Base-by-base conservation (phyloP, 345 rosid species). In the Populus pruinosa region DNA sequence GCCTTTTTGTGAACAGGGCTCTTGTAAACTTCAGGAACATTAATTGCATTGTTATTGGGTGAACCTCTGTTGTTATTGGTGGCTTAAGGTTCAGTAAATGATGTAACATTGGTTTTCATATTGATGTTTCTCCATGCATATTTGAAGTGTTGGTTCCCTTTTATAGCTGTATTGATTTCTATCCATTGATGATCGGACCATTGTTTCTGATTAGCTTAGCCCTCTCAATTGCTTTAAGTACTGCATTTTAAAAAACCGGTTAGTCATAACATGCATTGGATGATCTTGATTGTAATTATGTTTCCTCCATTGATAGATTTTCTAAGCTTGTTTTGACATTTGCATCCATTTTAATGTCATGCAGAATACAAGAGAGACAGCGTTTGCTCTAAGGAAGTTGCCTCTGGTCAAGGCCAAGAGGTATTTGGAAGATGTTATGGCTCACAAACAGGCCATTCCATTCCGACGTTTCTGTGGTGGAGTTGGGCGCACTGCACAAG, bases 401-500 rank as follows among this genome's bases (percentile, higher is more conserved):
- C 90, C 97, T 77, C 85, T 96, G 89, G 78, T 63, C 62, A 92
- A 92, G 97, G 98, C 98, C 0, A 96, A 96, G 91, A 91, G 97
- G 71, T 96, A 96, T 73, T 77, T 96, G 82, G 99, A 96, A 69
- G 98, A 94, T 94, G 99, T 96, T 75, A 82, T 92, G 77, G 97
- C 85, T 25, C 99, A 96, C 85, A 96, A 96, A 82, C 99, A 96
- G 82, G 99, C 99, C 14, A 92, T 96, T n/a, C 99, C 99, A n/a
- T 96, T 96, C 91, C 83, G 95, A 9, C 94, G 97, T 10, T 96
- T 89, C 84, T 96, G 98, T 27, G 44, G 98, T 77, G 99, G 98
- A 61, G 97, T 96, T 6, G 99, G 98, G n/a, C 88, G 98, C n/a
- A 96, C 99, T 85, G 99, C 99, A 67, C 99, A 96, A 86, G 99